phyloP scores from a whole-genome alignment of 2,329 filamentous ascomycete species.

The Neonectria punicea region DNA sequence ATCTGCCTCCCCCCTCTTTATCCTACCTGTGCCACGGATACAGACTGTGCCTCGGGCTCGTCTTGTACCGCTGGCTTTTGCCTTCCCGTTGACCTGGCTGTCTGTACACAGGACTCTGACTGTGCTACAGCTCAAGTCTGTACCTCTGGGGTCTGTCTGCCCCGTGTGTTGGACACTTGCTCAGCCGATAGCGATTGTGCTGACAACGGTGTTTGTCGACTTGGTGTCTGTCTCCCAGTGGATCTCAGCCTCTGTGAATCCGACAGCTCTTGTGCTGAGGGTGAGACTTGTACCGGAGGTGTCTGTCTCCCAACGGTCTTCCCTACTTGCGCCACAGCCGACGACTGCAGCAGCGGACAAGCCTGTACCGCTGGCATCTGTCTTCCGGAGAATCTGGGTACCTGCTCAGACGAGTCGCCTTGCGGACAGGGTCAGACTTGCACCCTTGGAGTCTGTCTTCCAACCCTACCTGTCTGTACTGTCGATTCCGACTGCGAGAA shows the following conservation, averaged over 20 bases:
- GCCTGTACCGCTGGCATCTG: constrained; percentile 6
- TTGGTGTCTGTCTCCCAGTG: constrained; percentile 13
- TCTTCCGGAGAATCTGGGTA: background rate
- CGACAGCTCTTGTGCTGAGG: background rate
- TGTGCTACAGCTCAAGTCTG: constrained; percentile 8
- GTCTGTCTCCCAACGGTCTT: constrained; percentile 11
- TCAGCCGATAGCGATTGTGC: constrained; percentile 8
- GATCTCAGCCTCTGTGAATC: background rate
- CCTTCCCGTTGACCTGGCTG: constrained; percentile 1
- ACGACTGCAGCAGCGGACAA: background rate
- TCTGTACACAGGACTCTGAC: background rate
- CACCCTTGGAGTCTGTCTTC: constrained; percentile 16
- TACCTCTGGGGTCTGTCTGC: constrained; percentile 10
- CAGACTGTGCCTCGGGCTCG: constrained; percentile 7
- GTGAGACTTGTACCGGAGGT: constrained; percentile 10
- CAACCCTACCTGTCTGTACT: constrained; percentile 6
- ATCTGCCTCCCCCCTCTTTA: constrained; percentile 16
- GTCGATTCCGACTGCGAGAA: constrained; percentile 4
- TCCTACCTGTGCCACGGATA: background rate
- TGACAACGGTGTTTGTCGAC: constrained; percentile 1
- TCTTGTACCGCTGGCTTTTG: constrained; percentile 16
- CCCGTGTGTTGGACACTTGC: constrained; percentile 8
- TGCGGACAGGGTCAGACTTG: constrained; percentile 1
- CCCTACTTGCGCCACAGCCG: background rate
- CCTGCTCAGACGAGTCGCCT: background rate